Conservation (phyloP, 345 rosid species). For the Streptanthus diversifolius region DNA sequence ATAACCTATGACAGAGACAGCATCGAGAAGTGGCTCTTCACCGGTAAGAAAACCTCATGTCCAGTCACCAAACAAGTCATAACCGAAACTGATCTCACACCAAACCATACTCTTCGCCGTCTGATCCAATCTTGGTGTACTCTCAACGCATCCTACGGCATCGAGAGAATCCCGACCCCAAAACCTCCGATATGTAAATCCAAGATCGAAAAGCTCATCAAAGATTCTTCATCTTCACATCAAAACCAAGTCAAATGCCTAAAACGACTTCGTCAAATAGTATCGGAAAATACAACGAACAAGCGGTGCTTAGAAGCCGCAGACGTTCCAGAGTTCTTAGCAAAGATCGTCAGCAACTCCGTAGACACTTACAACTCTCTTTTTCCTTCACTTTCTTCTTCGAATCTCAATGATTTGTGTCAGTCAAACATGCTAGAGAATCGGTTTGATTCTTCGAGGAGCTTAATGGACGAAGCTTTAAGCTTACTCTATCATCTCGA, state of each 20-base stretch:
- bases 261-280: conserved; percentile 49
- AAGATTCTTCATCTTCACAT: conserved; percentile 46
- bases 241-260: conserved; percentile 53
- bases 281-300: conserved; percentile 54
- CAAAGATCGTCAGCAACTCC: conserved; percentile 33
- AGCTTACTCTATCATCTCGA: conserved; percentile 57
- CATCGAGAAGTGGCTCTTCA: conserved; percentile 67
- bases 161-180: conserved; percentile 91
- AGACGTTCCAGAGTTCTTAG: conserved; percentile 62
- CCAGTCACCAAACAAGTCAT: conserved; percentile 73
- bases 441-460: conserved; percentile 34
- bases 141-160: conserved; percentile 72
- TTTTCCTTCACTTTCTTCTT: conserved; percentile 30
- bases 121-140: conserved; percentile 94
- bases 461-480: conserved; percentile 60
- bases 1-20: conserved; percentile 68
- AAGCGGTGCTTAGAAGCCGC: conserved; percentile 72
- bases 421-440: conserved; percentile 35
- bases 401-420: conserved; percentile 26
- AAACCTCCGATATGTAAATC: conserved; percentile 59
- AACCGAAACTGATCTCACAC: conserved; percentile 60
- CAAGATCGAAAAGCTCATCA: conserved; percentile 59
- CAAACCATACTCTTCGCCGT: conserved; percentile 84
- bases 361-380: conserved; percentile 30
- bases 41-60: conserved; percentile 53